phyloP scores from a whole-genome alignment of 164 flowering plant species.

The Aristolochia californica region DNA sequence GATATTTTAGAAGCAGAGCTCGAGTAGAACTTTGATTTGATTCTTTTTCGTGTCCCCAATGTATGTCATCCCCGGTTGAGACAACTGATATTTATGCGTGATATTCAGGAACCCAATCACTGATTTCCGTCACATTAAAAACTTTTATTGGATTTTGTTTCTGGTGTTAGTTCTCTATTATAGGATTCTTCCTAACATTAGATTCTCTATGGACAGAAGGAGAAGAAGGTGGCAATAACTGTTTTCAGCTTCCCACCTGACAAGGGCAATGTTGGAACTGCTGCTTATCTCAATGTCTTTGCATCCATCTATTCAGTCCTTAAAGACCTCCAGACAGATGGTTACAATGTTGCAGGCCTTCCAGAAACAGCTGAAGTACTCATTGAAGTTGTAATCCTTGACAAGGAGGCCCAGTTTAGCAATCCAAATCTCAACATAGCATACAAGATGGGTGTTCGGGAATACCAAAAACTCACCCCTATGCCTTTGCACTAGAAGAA shows the following conservation, averaged over 20 bases:
- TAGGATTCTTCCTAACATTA: background rate
- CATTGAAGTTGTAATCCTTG: slow-evolving; percentile 85
- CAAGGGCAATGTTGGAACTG: slow-evolving; percentile 97
- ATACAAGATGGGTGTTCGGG: slow-evolving; percentile 89
- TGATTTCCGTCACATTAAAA: too few relatives aligned
- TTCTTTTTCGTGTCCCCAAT: too few relatives aligned
- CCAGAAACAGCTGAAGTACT: slow-evolving; percentile 78
- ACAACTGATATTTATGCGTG: too few relatives aligned
- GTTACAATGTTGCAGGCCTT: slow-evolving; percentile 81
- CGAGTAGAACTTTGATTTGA: too few relatives aligned
- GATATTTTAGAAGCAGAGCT: too few relatives aligned
- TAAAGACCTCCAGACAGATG: slow-evolving; percentile 72
- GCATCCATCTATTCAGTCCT: slow-evolving; percentile 84
- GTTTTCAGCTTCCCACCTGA: slow-evolving; percentile 99
- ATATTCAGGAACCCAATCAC: too few relatives aligned
- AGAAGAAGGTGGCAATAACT: slow-evolving; percentile 89
- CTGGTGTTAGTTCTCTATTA: too few relatives aligned
- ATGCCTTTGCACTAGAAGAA: slow-evolving; percentile 78
- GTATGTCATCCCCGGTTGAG: too few relatives aligned
- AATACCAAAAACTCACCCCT: slow-evolving; percentile 86
- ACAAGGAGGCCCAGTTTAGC: slow-evolving; percentile 96
- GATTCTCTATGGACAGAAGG: slow-evolving; percentile 39
- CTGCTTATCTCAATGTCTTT: slow-evolving; percentile 97
- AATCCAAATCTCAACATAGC: slow-evolving; percentile 94
- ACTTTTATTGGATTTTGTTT: too few relatives aligned